Conservation (phyloP, 1,139 yeast species). For the Pichia sp. region DNA sequence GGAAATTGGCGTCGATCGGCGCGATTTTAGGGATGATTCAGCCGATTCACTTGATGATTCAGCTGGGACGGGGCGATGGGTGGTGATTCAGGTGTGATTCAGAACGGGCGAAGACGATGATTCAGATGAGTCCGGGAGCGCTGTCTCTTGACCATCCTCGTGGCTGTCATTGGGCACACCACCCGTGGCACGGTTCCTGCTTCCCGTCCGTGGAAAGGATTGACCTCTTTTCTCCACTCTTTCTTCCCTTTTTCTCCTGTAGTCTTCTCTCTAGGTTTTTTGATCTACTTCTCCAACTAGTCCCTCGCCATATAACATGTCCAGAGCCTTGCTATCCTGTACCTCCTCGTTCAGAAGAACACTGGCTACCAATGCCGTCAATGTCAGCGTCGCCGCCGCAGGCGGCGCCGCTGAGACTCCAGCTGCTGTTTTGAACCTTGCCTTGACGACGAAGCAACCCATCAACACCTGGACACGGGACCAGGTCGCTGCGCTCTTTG, state of each 20-base stretch:
- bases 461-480: constrained; percentile 55
- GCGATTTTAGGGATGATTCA: background rate
- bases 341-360: constrained; percentile 5
- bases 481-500: constrained; percentile 55
- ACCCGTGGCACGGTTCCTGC: background rate
- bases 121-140: background rate
- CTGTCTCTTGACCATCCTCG: background rate
- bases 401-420: background rate
- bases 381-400: background rate
- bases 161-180: background rate
- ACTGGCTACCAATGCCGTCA: constrained; percentile 13
- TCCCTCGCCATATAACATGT: background rate
- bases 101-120: background rate
- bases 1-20: background rate
- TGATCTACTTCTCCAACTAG: background rate
- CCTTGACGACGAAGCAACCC: constrained; percentile 33
- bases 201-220: background rate
- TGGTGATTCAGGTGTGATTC: no score
- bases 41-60: no score
- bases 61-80: background rate
- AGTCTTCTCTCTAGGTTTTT: background rate
- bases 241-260: background rate
- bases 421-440: constrained; percentile 17
- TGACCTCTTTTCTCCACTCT: background rate
- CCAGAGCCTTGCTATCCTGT: background rate